Conservation (phyloP, 2,329 filamentous ascomycete genomes). For the Hypoxylon sp. region DNA sequence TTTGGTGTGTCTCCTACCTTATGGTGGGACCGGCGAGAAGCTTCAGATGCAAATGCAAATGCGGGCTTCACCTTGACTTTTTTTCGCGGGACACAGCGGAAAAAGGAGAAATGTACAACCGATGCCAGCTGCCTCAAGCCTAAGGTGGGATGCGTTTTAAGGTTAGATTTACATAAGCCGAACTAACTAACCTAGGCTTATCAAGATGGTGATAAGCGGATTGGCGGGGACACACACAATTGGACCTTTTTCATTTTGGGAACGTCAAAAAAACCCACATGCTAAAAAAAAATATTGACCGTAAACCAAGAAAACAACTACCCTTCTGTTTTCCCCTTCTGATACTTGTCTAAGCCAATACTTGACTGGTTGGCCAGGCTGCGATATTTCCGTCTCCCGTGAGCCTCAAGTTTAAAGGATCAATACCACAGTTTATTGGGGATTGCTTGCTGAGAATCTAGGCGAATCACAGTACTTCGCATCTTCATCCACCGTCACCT, state of each 20-base stretch:
- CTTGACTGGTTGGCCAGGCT: background rate
- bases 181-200: constrained; percentile 3
- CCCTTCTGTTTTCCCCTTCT: constrained; percentile 6
- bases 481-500: constrained; percentile 13
- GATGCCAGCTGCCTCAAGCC: constrained; percentile 20
- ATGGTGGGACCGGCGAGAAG: constrained; percentile 42
- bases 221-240: constrained; percentile 44
- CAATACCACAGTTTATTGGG: constrained; percentile 1
- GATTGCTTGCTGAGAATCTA: background rate
- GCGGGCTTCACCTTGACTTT: constrained; percentile 38
- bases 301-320: constrained; percentile 20
- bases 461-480: constrained; percentile 1
- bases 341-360: constrained; percentile 13
- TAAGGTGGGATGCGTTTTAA: constrained; percentile 23
- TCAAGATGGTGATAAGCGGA: constrained; percentile 29
- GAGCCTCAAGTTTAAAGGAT: background rate
- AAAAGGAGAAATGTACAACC: constrained; percentile 38
- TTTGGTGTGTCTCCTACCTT: constrained; percentile 22
- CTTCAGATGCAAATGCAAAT: constrained; percentile 38
- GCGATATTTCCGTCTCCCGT: background rate
- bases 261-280: constrained; percentile 37
- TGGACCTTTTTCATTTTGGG: constrained; percentile 32
- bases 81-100: constrained; percentile 34
- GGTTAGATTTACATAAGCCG: background rate
- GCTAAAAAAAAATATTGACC: constrained; percentile 32